Evolutionary conservation across 306 rosid species (phyloP).

Genomic region (Cicer chorassanicum): DNA sequence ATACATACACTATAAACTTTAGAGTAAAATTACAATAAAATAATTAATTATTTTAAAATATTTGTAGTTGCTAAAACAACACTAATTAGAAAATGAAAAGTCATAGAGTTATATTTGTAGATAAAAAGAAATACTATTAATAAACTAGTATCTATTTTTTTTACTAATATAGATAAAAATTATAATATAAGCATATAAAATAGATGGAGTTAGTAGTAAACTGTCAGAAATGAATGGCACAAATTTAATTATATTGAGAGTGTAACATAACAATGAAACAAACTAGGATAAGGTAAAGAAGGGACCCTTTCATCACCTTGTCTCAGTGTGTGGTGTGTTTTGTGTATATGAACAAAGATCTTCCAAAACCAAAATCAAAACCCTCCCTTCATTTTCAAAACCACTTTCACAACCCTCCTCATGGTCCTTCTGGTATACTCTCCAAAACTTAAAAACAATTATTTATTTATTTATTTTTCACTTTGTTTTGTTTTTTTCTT

Average conservation of each 20-base stretch:
- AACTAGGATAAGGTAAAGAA: constrained; percentile 11
- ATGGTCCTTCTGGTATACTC: constrained; percentile 28
- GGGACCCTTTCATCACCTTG: constrained; percentile 31
- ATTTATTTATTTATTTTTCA: neutral
- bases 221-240: no score
- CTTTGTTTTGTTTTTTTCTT: neutral
- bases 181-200: no score
- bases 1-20: no score
- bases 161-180: no score
- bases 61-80: no score
- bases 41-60: no score
- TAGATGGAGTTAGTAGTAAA: neutral
- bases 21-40: no score
- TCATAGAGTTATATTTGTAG: no score
- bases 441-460: neutral
- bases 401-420: constrained; percentile 20
- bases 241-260: neutral
- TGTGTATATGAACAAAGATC: constrained; percentile 23
- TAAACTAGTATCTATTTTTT: no score
- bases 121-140: no score
- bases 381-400: constrained; percentile 37
- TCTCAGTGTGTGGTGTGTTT: constrained; percentile 6
- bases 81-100: no score
- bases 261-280: neutral
- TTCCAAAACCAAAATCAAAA: constrained; percentile 25